Evolutionary conservation across 2,329 filamentous ascomycete species (phyloP), one percentile per base, ranked within the genome.

Genomic region (Apiospora kogelbergensis): DNA sequence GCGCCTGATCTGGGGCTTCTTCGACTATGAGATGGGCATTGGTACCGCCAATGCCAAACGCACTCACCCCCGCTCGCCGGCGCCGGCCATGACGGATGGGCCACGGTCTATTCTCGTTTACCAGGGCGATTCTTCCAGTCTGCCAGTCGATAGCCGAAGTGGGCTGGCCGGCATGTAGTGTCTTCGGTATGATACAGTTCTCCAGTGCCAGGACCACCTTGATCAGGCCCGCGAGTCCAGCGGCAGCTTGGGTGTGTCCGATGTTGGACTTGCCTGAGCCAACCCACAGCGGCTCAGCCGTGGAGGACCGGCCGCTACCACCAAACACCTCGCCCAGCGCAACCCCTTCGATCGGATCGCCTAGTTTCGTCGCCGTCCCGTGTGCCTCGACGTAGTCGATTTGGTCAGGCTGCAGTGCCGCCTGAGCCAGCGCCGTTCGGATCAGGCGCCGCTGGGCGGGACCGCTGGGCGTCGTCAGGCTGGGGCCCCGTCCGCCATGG

Each of bases 1-100:
- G n/a, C 7, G 22, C 17, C 40, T 60, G 46, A 46, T 26, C 42
- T 22, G 53, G 48, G 2, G 48, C 44, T 30, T 69, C 66, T 46
- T 84, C 81, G 33, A 84, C 63, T 40, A 84, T 79, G 0, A 76
- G 77, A 68, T 82, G 80, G 0, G 79, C 77, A 30, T 81, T 81
- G 11, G 46, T 53, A 53, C 46, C 46, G 46, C 46, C 46, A 9
- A 53, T 53, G 46, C 46, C 46, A 26, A 84, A 85, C 20, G 79
- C 79, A 66, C 83, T 84, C 0, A 85, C 77, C 57, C 80, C 80
- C 0, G 80, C 81, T 45, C 80, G 77, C 40, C 68, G 71, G 11
- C 45, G 70, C 10, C 42, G 74, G 66, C 2, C 24, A 2, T 2
- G 30, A 17, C 46, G 48, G 13, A 53, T 22, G 17, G 42, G 46